phyloP scores from a whole-genome alignment of 2,329 filamentous ascomycete genomes.

The Macrophomina phaseolina region DNA sequence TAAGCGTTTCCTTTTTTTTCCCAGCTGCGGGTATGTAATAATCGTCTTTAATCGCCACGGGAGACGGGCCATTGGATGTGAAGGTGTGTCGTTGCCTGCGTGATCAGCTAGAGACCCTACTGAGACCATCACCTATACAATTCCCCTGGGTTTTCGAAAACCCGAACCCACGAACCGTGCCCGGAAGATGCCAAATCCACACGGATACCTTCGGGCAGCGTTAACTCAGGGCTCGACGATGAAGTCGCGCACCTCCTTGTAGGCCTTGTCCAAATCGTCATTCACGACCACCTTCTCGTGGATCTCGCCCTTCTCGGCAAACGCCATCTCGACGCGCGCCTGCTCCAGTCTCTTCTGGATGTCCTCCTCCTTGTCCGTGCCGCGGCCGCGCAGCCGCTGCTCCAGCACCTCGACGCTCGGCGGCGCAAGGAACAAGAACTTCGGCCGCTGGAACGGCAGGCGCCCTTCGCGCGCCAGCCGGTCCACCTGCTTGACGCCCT shows the following conservation, averaged over 20 bases:
- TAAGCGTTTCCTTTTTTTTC: constrained; percentile 22
- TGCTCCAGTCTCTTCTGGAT: constrained; percentile 56
- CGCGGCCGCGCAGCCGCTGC: constrained; percentile 54
- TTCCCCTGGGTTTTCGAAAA: background rate
- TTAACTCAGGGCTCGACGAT: constrained; percentile 47
- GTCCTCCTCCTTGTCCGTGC: constrained; percentile 54
- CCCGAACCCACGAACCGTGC: too few relatives aligned
- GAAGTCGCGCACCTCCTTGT: constrained; percentile 56
- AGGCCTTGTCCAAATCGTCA: constrained; percentile 58
- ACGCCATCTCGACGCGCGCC: constrained; percentile 52
- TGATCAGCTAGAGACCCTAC: background rate
- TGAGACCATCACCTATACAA: background rate
- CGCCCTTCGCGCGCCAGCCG: constrained; percentile 62
- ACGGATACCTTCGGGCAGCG: too few relatives aligned
- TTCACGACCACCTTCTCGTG: constrained; percentile 61
- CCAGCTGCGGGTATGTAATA: constrained; percentile 27
- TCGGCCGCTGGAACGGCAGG: constrained; percentile 65
- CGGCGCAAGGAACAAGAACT: constrained; percentile 85
- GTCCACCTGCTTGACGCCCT: constrained; percentile 91
- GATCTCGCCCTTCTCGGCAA: constrained; percentile 47
- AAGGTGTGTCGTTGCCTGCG: background rate
- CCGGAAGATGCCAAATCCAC: too few relatives aligned
- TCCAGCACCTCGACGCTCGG: constrained; percentile 78
- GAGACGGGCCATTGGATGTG: too few relatives aligned
- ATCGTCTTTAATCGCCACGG: constrained; percentile 21